phyloP scores from a whole-genome alignment of 805 yeast species.

The Myxozyma kluyveri region DNA sequence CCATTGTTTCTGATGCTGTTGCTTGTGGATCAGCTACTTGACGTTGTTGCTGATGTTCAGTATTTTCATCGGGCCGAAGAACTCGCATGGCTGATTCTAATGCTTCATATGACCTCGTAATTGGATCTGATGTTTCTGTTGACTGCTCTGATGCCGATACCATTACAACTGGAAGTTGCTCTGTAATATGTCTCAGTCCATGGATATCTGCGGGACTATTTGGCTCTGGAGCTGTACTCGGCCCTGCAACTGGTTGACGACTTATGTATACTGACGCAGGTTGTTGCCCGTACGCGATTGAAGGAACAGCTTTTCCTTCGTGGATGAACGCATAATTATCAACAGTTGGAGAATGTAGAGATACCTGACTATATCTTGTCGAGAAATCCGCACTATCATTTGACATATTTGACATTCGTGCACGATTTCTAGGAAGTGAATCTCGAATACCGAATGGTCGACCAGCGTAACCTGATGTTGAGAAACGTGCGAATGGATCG shows the following conservation, averaged over 20 bases:
- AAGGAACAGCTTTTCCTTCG: slow-evolving; percentile 4
- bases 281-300: slow-evolving; percentile 8
- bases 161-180: not conserved
- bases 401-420: slow-evolving; percentile 2
- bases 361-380: slow-evolving; percentile 6
- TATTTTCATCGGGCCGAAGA: not conserved
- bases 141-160: not conserved
- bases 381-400: not conserved
- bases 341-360: slow-evolving; percentile 7
- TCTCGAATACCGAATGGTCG: not conserved
- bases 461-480: not conserved
- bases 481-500: not conserved
- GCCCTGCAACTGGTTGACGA: not conserved
- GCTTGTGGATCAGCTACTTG: not conserved
- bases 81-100: slow-evolving; percentile 5
- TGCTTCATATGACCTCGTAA: slow-evolving; percentile 6
- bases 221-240: not conserved
- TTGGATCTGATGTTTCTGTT: not conserved
- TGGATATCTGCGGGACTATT: not conserved
- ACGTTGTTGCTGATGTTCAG: not conserved
- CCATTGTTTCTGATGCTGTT: not conserved
- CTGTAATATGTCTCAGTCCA: too few relatives aligned
- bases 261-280: slow-evolving; percentile 24
- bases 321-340: slow-evolving; percentile 2
- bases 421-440: not conserved